Evolutionary conservation across 345 rosid genomes (phyloP).

Genomic region (Citrus medica): DNA sequence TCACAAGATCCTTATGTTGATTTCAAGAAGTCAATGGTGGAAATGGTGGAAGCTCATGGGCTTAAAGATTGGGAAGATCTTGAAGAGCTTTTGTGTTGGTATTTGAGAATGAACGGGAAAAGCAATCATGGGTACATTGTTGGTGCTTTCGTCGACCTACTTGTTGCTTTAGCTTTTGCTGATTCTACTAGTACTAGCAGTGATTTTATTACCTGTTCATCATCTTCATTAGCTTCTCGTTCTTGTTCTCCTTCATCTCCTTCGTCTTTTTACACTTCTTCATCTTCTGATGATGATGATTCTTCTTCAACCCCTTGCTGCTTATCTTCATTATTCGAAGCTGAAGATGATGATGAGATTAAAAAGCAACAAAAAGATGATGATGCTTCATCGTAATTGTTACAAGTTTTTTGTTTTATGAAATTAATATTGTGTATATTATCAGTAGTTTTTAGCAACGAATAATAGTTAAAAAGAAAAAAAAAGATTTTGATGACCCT

Average conservation of each 20-base stretch:
- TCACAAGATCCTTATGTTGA: slow-evolving; percentile 72
- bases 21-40: slow-evolving; percentile 87
- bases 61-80: slow-evolving; percentile 62
- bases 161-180: slow-evolving; percentile 36
- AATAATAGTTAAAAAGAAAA: not conserved
- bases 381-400: slow-evolving; percentile 1
- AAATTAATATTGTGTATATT: slow-evolving; percentile 17
- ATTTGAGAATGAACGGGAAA: slow-evolving; percentile 61
- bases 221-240: slow-evolving; percentile 26
- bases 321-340: slow-evolving; percentile 38
- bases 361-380: not conserved
- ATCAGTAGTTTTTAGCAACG: slow-evolving; percentile 12
- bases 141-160: slow-evolving; percentile 76
- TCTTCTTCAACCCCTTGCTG: slow-evolving; percentile 45
- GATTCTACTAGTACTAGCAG: slow-evolving; percentile 11
- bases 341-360: slow-evolving; percentile 27
- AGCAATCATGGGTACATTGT: slow-evolving; percentile 68
- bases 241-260: slow-evolving; percentile 48
- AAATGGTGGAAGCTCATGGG: slow-evolving; percentile 80
- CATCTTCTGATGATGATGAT: slow-evolving; percentile 35
- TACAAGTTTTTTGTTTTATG: slow-evolving; percentile 3
- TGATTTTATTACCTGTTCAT: slow-evolving; percentile 5
- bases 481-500: not conserved
- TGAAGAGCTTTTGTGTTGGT: slow-evolving; percentile 69
- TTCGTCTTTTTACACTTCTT: slow-evolving; percentile 48